Evolutionary conservation across 108 stramenopile genomes (phyloP), one percentile per base, ranked within the genome.

Genomic region (Cyclotella atomus): DNA sequence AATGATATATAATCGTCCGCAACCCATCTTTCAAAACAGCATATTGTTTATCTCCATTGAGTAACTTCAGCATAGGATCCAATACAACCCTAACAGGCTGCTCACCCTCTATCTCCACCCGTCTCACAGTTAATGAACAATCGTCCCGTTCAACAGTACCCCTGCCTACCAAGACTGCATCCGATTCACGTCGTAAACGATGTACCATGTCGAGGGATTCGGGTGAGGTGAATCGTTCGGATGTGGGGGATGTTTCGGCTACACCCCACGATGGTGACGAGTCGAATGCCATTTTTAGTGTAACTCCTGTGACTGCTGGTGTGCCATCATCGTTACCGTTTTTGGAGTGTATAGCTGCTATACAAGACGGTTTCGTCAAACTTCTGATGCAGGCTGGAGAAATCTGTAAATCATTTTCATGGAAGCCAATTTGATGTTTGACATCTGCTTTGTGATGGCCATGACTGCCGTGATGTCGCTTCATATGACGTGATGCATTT

Each of bases 281-380:
- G 66, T 94, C 93, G 61, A 94, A 77, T 15, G 93, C 93, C 60
- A 94, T 76, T 73, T 94, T 94, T 20, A 94, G 72, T 34, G 93
- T 94, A 14, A 94, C 87, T 3, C 91, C 91, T 21, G 68, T 81
- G 3, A 84, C 79, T 36, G 55, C 38, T 1, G 29, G 57, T n/a
- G n/a, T n/a, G n/a, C n/a, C n/a, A n/a, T n/a, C n/a, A n/a, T n/a
- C n/a, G n/a, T n/a, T n/a, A n/a, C n/a, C n/a, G n/a, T n/a, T n/a
- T n/a, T n/a, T n/a, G n/a, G n/a, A n/a, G n/a, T n/a, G n/a, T n/a
- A n/a, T n/a, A n/a, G n/a, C n/a, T n/a, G n/a, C n/a, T n/a, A n/a
- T n/a, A n/a, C n/a, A n/a, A n/a, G n/a, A n/a, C n/a, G n/a, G n/a
- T n/a, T n/a, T n/a, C n/a, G n/a, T n/a, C n/a, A n/a, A n/a, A n/a